phyloP scores from a whole-genome alignment of 441 rosid genomes.

The Macaranga tanarius region DNA sequence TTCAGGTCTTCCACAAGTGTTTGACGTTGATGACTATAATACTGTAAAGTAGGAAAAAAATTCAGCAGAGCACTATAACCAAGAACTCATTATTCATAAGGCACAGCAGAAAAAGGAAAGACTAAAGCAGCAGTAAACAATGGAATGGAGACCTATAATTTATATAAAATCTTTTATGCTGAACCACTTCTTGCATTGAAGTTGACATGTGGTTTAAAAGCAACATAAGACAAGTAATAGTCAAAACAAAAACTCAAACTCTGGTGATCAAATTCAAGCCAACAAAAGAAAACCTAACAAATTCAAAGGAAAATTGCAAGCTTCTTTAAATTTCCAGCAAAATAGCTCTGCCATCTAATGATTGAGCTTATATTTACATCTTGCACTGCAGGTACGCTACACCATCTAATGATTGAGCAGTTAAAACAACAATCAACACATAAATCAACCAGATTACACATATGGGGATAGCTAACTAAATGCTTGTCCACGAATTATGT shows the following conservation, averaged over 20 bases:
- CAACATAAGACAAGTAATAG: background rate
- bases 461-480: no score
- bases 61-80: background rate
- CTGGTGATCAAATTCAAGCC: background rate
- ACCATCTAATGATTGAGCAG: background rate
- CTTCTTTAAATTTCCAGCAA: background rate
- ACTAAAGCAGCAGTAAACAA: background rate
- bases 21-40: conserved; percentile 64
- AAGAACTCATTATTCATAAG: background rate
- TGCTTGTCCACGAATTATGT: no score
- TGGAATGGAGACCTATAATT: background rate
- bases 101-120: no score
- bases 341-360: background rate
- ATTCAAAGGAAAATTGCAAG: background rate
- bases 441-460: background rate
- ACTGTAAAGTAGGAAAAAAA: conserved; percentile 38
- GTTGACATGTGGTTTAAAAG: background rate
- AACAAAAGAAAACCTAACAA: background rate
- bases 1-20: conserved; percentile 79
- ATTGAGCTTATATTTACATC: background rate
- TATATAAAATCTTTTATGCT: background rate
- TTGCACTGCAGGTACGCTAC: background rate
- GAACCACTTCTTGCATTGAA: background rate
- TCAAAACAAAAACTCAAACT: background rate
- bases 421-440: background rate